A percentile compares a stretch with the other conserved stretches of the same genome.
These are phyloP conservation scores for Vitis labrusca DNA, from an alignment of 164 flowering plant species.

Conservation along the genomic window DNA sequence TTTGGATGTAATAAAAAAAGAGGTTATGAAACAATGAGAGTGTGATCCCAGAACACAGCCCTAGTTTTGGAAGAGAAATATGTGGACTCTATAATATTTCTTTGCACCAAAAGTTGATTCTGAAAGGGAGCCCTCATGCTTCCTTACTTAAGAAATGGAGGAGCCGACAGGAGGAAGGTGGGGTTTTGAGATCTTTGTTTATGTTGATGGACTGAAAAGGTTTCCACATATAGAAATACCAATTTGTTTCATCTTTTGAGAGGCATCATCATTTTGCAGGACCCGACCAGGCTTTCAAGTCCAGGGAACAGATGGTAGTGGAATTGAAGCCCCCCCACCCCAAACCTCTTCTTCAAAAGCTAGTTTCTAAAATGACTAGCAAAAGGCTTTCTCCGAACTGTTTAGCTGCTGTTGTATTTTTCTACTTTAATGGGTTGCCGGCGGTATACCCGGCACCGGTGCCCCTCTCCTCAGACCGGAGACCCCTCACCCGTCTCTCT, in stretches of 20 bases:
- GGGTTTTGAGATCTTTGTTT: slow-evolving; percentile 10
- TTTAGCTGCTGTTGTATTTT: slow-evolving; percentile 4
- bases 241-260: slow-evolving; percentile 17
- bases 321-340: slow-evolving; percentile 5
- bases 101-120: not conserved
- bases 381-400: slow-evolving; percentile 11
- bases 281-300: slow-evolving; percentile 12
- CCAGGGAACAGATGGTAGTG: slow-evolving; percentile 30
- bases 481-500: slow-evolving; percentile 6
- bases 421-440: slow-evolving; percentile 15
- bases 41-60: too few species aligned
- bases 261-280: slow-evolving; percentile 26
- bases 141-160: not conserved
- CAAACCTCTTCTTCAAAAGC: slow-evolving; percentile 14
- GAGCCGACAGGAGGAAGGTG: slow-evolving; percentile 7
- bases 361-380: slow-evolving; percentile 9
- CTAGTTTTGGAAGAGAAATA: too few species aligned
- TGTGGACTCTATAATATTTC: too few species aligned
- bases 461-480: slow-evolving; percentile 13
- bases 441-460: slow-evolving; percentile 27
- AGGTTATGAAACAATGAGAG: too few species aligned
- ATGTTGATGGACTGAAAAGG: slow-evolving; percentile 12
- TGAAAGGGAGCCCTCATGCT: slow-evolving; percentile 7
- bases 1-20: not conserved
- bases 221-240: slow-evolving; percentile 20